Base-by-base conservation (phyloP, 164 flowering plant species). In the Saururus chinensis region DNA sequence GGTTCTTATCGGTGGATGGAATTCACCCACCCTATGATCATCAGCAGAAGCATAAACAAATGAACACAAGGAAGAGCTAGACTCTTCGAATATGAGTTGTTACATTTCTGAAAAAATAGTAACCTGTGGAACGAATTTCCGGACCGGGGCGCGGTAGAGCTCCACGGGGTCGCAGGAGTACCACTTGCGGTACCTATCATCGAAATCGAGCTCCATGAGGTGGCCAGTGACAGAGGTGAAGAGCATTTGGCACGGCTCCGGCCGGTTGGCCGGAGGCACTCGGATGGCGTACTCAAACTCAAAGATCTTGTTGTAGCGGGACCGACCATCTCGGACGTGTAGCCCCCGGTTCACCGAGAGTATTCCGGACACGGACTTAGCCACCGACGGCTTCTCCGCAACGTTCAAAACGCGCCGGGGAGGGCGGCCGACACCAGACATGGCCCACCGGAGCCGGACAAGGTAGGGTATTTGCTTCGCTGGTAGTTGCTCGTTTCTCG, bases 301-400 rank as follows among this genome's bases (percentile, higher is more conserved):
- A 78, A 80, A 93, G 10, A 93, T 81, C 73, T 67, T 82, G 81
- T 93, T 93, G 82, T 82, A 93, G 51, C 88, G 79, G 0, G 96
- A 90, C 66, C 96, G 73, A 0, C 96, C 95, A 7, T 86, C 85
- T 22, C 95, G 73, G 41, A 70, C 64, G 21, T 83, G 73, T 49
- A 76, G 69, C 0, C 81, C 76, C 25, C 73, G 77, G 69, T 74
- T 81, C 53, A 84, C 21, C 0, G 97, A 88, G 16, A 93, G 81
- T 19, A 90, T 87, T 41, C 68, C 73, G 1, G 97, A 71, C 26
- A 90, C 96, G 10, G 95, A 73, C 70, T 86, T 90, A 5, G 99
- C 99, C 64, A 93, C 98, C n/a, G 99, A 93, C 41, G 96, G 99
- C 81, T 93, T 93, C 86, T 93, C 99, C 71, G 99, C 99, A 70